Evolutionary conservation across 2,329 filamentous ascomycete genomes (phyloP).

Genomic region (Alternaria ventricosa): DNA sequence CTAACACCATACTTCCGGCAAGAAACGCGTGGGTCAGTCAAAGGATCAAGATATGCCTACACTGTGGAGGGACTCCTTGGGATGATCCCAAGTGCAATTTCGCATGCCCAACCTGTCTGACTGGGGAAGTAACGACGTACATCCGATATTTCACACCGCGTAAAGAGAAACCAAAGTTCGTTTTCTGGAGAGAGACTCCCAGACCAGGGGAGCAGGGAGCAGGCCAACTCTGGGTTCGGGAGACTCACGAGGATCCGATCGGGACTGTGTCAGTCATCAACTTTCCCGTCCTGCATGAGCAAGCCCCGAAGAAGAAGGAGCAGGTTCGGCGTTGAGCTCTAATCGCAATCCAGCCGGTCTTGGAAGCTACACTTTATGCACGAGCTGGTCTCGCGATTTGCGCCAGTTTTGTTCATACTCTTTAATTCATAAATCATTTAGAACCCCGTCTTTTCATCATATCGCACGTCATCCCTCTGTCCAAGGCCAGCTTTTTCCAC

Average conservation of each 20-base stretch:
- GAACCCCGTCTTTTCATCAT: slow-evolving; percentile 13
- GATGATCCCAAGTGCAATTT: slow-evolving; percentile 41
- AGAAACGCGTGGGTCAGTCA: slow-evolving; percentile 40
- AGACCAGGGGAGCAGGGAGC: neutral
- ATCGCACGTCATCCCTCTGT: neutral
- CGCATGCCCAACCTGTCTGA: slow-evolving; percentile 41
- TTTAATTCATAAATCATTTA: slow-evolving; percentile 16
- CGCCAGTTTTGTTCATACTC: neutral
- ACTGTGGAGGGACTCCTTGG: slow-evolving; percentile 38
- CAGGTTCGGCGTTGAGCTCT: neutral
- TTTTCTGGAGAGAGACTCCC: slow-evolving; percentile 31
- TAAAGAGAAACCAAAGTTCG: slow-evolving; percentile 10
- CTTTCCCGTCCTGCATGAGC: slow-evolving; percentile 27
- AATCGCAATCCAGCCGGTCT: neutral
- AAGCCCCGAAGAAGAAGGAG: neutral
- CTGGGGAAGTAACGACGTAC: slow-evolving; percentile 35
- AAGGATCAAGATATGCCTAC: slow-evolving; percentile 42
- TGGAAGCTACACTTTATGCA: neutral
- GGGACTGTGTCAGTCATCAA: slow-evolving; percentile 14
- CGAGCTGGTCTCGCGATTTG: neutral
- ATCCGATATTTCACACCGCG: slow-evolving; percentile 40
- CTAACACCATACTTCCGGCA: slow-evolving; percentile 12
- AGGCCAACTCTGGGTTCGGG: slow-evolving; percentile 32
- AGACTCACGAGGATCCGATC: slow-evolving; percentile 22
- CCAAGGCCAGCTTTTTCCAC: slow-evolving; percentile 23